phyloP scores from a whole-genome alignment of 1,284 basidiomycete genomes.

The Kalmanozyma brasiliensis region DNA sequence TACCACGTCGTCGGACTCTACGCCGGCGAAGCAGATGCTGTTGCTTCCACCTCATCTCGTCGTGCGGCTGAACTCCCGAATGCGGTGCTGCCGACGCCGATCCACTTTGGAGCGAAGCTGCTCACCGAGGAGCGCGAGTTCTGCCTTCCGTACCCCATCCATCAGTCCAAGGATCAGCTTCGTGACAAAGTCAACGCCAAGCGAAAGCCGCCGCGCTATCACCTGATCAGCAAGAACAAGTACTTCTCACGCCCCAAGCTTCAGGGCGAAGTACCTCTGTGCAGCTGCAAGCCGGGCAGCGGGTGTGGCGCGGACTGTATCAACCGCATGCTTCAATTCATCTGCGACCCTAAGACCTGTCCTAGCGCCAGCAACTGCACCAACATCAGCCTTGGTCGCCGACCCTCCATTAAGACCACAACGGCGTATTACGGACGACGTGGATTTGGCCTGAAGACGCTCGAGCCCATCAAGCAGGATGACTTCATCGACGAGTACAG shows the following conservation, averaged over 20 bases:
- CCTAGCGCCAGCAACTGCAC: slow-evolving; percentile 60
- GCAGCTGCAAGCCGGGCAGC: slow-evolving; percentile 52
- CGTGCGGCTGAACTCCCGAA: slow-evolving; percentile 7
- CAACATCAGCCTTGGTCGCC: slow-evolving; percentile 58
- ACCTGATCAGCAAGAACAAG: slow-evolving; percentile 54
- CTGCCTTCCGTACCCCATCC: slow-evolving; percentile 38
- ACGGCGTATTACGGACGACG: slow-evolving; percentile 55
- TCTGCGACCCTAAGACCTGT: slow-evolving; percentile 60
- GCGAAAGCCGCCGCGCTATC: slow-evolving; percentile 55
- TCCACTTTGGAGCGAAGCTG: slow-evolving; percentile 48
- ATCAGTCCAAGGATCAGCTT: slow-evolving; percentile 34
- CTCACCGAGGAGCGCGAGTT: slow-evolving; percentile 54
- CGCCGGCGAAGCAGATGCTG: slow-evolving; percentile 42
- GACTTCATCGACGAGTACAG: slow-evolving; percentile 63
- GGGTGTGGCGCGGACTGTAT: slow-evolving; percentile 58
- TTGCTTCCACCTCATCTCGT: slow-evolving; percentile 18
- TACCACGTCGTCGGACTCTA: slow-evolving; percentile 39
- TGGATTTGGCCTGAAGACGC: slow-evolving; percentile 59
- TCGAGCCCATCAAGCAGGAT: slow-evolving; percentile 47
- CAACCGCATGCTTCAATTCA: slow-evolving; percentile 58
- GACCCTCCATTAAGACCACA: slow-evolving; percentile 42
- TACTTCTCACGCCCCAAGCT: slow-evolving; percentile 53
- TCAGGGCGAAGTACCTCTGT: slow-evolving; percentile 54
- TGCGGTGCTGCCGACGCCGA: slow-evolving; percentile 27
- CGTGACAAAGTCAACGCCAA: slow-evolving; percentile 50